These are phyloP conservation scores for Canavalia ensiformis DNA, from an alignment of 306 rosid species.

Conservation along the genomic window DNA sequence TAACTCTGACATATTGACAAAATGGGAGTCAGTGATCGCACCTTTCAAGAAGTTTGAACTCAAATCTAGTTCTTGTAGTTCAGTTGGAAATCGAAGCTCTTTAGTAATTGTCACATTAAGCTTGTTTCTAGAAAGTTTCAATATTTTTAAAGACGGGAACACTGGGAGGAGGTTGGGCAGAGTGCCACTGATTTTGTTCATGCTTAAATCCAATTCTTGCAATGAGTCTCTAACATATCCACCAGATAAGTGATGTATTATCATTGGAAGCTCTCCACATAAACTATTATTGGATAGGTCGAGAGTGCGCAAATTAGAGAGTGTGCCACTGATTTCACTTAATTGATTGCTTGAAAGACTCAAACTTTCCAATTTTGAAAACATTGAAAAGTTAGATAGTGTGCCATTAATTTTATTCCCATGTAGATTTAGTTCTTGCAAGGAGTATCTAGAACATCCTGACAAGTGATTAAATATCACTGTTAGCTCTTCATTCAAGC, in stretches of 20 bases:
- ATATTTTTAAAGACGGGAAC: not conserved
- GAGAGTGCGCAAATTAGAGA: not conserved
- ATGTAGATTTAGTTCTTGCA: not conserved
- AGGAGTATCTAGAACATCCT: not conserved
- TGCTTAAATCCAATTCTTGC: not conserved
- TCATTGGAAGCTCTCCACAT: not conserved
- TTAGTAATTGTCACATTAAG: not conserved
- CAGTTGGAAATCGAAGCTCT: not conserved
- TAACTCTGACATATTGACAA: conserved; percentile 2
- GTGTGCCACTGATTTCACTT: not conserved
- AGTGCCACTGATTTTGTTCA: not conserved
- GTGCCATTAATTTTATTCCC: not conserved
- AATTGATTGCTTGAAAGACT: not conserved
- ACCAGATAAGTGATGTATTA: conserved; percentile 31
- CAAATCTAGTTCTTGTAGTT: accelerated
- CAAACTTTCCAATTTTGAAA: not conserved
- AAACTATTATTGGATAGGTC: not conserved
- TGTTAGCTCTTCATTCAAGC: not conserved
- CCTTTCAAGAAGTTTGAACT: conserved; percentile 19
- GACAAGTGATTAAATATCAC: not conserved
- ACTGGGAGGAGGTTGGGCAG: not conserved
- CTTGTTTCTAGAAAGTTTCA: not conserved
- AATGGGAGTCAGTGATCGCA: conserved; percentile 29
- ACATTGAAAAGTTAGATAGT: not conserved
- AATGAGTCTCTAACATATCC: conserved; percentile 34